A percentile compares a stretch with the other conserved stretches of the same genome.
These are phyloP conservation scores for Pseudomicrostroma phylloplanum DNA, from an alignment of 1,284 basidiomycete species.

Conservation along the genomic window DNA sequence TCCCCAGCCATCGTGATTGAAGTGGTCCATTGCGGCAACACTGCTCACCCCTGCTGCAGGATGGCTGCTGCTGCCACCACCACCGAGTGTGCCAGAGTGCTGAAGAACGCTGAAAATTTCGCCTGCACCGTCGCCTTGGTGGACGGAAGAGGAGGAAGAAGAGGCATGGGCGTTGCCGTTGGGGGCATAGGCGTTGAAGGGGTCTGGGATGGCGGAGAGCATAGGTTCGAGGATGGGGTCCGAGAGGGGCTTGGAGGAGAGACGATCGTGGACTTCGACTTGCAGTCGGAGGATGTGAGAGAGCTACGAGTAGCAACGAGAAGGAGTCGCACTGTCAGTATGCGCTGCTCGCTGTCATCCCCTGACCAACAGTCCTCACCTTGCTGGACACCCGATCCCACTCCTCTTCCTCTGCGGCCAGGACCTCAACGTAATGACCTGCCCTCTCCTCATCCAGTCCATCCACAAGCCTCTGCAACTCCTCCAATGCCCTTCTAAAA, in stretches of 20 bases:
- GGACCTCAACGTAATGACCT: conserved; percentile 73
- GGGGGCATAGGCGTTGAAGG: conserved; percentile 76
- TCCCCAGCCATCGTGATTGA: background rate
- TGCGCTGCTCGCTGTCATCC: too few relatives aligned
- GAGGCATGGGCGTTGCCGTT: background rate
- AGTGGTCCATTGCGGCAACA: background rate
- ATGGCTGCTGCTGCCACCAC: background rate
- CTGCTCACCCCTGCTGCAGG: background rate
- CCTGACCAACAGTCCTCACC: conserved; percentile 10
- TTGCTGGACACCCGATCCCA: conserved; percentile 75
- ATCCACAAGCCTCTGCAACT: conserved; percentile 81
- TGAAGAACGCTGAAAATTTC: conserved; percentile 73
- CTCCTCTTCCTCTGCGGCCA: conserved; percentile 80
- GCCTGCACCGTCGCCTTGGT: conserved; percentile 49
- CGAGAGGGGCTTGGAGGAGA: conserved; percentile 74
- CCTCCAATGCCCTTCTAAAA: conserved; percentile 45
- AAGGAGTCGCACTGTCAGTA: too few relatives aligned
- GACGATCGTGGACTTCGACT: conserved; percentile 58
- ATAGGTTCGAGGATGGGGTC: conserved; percentile 86
- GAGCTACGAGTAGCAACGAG: conserved; percentile 12
- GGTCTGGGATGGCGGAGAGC: conserved; percentile 80
- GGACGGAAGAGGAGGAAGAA: conserved; percentile 57
- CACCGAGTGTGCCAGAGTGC: conserved; percentile 13
- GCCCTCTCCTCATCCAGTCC: conserved; percentile 74
- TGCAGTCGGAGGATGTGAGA: conserved; percentile 38